phyloP scores from a whole-genome alignment of 805 yeast genomes.

The Cyberlindnera bimundalis region DNA sequence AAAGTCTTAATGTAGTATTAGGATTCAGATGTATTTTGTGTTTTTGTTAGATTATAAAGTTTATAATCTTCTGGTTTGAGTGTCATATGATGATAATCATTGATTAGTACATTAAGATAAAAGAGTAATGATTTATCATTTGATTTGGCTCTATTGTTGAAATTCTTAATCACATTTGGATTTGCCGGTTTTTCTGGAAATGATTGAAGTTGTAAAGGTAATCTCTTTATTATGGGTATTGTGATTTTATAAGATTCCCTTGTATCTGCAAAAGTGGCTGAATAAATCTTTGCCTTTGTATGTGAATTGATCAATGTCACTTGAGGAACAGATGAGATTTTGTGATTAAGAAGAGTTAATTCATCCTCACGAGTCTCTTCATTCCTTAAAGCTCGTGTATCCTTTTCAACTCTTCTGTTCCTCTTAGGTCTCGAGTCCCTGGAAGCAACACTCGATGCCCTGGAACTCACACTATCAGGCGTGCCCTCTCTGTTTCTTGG shows the following conservation, averaged over 20 bases:
- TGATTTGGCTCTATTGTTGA: constrained; percentile 19
- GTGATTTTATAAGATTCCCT: constrained; percentile 18
- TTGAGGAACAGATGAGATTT: constrained; percentile 9
- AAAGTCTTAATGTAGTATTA: background rate
- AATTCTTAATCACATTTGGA: constrained; percentile 22
- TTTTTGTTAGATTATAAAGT: constrained; percentile 19
- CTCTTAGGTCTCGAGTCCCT: background rate
- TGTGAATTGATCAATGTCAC: constrained; percentile 22
- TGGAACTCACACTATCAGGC: background rate
- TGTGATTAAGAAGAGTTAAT: constrained; percentile 12
- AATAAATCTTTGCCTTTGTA: constrained; percentile 18
- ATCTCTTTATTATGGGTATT: constrained; percentile 17
- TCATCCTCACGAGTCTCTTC: constrained; percentile 17
- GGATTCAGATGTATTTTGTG: background rate
- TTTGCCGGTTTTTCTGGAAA: constrained; percentile 12
- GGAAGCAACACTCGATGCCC: constrained; percentile 1
- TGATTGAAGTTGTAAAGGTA: constrained; percentile 15
- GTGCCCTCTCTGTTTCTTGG: background rate
- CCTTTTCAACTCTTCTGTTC: background rate
- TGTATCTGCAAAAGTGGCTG: constrained; percentile 10
- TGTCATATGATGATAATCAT: constrained; percentile 19
- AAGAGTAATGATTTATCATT: constrained; percentile 18
- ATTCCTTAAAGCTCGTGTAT: background rate
- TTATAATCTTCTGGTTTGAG: constrained; percentile 16
- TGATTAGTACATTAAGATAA: constrained; percentile 21